A percentile compares a stretch with the other conserved stretches of the same genome.
Conservation (phyloP, 2,329 filamentous ascomycete genomes). For the Trichoderma endophyticum region DNA sequence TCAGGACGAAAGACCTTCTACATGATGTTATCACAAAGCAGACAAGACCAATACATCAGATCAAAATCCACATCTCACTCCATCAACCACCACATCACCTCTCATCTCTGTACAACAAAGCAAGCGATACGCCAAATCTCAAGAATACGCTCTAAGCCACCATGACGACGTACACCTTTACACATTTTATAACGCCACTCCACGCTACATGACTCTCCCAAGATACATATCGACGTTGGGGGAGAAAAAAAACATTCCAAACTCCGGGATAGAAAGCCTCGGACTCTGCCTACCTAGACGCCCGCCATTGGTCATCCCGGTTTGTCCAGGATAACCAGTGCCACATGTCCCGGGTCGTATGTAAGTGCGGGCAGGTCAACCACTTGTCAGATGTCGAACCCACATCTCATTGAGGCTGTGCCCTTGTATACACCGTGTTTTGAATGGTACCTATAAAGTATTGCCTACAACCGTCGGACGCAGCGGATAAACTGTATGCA, state of each 20-base stretch:
- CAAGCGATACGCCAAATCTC: background rate
- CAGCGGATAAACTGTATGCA: background rate
- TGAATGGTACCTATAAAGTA: background rate
- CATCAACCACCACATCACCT: background rate
- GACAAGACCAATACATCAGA: background rate
- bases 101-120: background rate
- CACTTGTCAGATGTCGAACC: background rate
- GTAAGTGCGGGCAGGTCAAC: background rate
- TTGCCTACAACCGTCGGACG: background rate
- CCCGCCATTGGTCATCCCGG: background rate
- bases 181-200: background rate
- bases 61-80: background rate
- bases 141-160: background rate
- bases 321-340: background rate
- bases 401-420: background rate
- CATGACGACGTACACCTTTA: background rate
- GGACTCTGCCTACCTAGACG: background rate
- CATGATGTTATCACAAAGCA: background rate
- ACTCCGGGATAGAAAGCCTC: background rate
- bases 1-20: background rate
- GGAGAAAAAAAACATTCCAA: background rate
- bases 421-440: background rate
- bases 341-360: background rate
- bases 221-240: background rate
- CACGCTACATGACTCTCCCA: background rate